Evolutionary conservation across 2,329 filamentous ascomycete species (phyloP).

Genomic region (Curvularia hawaiiensis): DNA sequence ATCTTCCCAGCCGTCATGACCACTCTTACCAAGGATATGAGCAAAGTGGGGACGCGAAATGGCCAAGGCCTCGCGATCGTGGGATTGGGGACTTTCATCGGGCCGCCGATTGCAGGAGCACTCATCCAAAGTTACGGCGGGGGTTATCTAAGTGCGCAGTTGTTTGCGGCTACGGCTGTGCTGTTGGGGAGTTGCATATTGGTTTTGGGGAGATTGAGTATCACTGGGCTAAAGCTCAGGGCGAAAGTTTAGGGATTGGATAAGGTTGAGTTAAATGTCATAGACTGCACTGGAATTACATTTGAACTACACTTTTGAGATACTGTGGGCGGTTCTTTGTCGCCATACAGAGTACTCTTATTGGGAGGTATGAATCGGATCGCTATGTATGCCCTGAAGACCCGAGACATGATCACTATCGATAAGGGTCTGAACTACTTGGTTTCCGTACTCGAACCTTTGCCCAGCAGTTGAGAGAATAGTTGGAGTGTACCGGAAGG

Average conservation of each 20-base stretch:
- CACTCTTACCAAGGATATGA: constrained; percentile 54
- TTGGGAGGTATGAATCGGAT: not conserved
- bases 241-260: constrained; percentile 27
- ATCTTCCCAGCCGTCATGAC: constrained; percentile 53
- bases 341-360: not conserved
- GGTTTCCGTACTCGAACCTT: constrained; percentile 23
- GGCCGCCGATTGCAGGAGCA: constrained; percentile 55
- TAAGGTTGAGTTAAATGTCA: not conserved
- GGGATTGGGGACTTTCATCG: constrained; percentile 52
- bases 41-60: constrained; percentile 53
- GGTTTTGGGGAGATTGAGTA: constrained; percentile 34
- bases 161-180: constrained; percentile 46
- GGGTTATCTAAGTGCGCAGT: constrained; percentile 52
- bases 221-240: constrained; percentile 37
- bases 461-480: constrained; percentile 29
- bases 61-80: constrained; percentile 56
- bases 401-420: constrained; percentile 20
- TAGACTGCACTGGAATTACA: not conserved
- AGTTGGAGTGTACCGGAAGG: not conserved
- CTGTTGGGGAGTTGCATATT: constrained; percentile 36
- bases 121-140: constrained; percentile 50
- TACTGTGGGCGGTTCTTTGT: not conserved
- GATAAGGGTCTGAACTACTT: constrained; percentile 25
- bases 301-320: not conserved
- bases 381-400: constrained; percentile 13